Base-by-base conservation (phyloP, 805 yeast genomes). In the Candida piceae region DNA sequence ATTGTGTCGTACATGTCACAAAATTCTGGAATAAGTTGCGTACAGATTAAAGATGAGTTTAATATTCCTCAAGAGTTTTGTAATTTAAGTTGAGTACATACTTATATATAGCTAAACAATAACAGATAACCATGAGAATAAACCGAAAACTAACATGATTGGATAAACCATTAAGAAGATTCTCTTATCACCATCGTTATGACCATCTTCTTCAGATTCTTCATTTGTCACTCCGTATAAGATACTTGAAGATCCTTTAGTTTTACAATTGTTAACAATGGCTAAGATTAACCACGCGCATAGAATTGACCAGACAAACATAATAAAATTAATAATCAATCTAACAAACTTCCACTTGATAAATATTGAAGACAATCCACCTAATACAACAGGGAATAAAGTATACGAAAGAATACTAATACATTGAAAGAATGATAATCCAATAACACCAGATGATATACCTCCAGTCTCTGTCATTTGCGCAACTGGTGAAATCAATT, bases 391-490 rank as follows among this genome's bases (percentile, higher is more conserved):
- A 2, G 81, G 81, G 50, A 75, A 75, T 57, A 73, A 55, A 18
- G 76, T 66, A 55, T 76, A 76, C 2, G 79, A 76, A 11, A 74
- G 60, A 19, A 78, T 76, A 52, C 76, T 69, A 21, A 76, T 60
- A 34, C 80, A 75, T 28, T 75, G 74, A 63, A 74, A 64, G 38
- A 74, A 72, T 3, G 78, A 70, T 19, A 76, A 63, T 26, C 67
- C 69, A 21, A 62, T 49, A 4, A 58, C 54, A 8, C 63, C 64
- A 5, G 55, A 45, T 4, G 63, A 51, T 8, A 46, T 15, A 15
- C 48, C 48, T 15, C 59, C 58, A 16, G 40, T 34, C 13, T 53
- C 58, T 3, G 57, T 50, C 29, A 42, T 39, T 38, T 58, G 63
- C 19, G 58, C 50, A 21, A 58, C 64, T 4, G 80, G 79, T 3